Evolutionary conservation across 2,329 filamentous ascomycete species (phyloP), one percentile per base, ranked within the genome.

Genomic region (Ophiostoma sp.): DNA sequence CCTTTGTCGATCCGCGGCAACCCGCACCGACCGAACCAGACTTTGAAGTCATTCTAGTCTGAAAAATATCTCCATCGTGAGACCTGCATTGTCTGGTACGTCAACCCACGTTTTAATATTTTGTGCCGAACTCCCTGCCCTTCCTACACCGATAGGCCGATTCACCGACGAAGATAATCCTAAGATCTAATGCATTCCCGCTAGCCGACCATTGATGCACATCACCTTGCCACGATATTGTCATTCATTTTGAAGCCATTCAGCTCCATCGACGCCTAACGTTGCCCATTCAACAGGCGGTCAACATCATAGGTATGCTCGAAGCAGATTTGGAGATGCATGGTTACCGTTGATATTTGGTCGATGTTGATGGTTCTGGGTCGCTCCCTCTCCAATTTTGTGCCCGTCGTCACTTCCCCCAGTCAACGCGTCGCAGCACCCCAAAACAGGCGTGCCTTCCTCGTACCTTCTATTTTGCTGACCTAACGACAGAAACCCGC

Each of bases 11-110:
- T 28, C 3, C 12, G 19, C 61, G 61, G 61, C 22, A 25, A 4
- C 61, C 36, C 39, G 36, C 61, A 45, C 61, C 22, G 11, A 45
- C 19, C 3, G 33, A 28, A 45, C 61, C 61, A 66, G 36, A 66
- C 12, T 42, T 66, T 42, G n/a, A 25, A 11, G 22, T 8, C 25
- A 22, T 17, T 22, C 11, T 15, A 9, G 2, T 19, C n/a, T 28
- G 22, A 25, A 28, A 5, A 45, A 19, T 7, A n/a, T 45, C 36
- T 2, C 8, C 22, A 28, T 45, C 61, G 61, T 45, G 36, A 66
- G 61, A 66, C 36, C 61, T 45, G 61, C 61, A 66, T 45, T 45
- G 5, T 66, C 12, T 45, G 61, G 61, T 66, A 45, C 61, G 61
- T 17, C 22, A 25, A 19, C 36, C 22, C 22, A 17, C 22, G 19